Evolutionary conservation across 2,329 filamentous ascomycete species (phyloP).

Genomic region (Lasiodiplodia sp.): DNA sequence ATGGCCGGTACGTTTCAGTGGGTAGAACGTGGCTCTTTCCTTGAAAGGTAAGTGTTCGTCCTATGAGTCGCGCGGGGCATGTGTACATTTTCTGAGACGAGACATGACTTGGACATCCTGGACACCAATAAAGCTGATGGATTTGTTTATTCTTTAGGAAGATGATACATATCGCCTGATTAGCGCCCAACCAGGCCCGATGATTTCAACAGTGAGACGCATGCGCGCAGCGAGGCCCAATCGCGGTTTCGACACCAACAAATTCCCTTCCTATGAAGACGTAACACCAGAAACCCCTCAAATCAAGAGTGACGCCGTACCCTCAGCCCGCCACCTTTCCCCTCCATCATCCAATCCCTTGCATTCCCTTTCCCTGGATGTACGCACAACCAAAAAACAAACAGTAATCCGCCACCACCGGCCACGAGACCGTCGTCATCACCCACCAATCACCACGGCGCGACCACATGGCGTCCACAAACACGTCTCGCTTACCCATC

Average conservation of each 20-base stretch:
- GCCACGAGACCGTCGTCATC: not conserved
- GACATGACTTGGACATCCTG: not conserved
- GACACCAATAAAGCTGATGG: not conserved
- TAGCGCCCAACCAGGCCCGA: not conserved
- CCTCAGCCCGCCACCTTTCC: not conserved
- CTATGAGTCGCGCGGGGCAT: not conserved
- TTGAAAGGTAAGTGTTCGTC: not conserved
- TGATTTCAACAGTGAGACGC: not conserved
- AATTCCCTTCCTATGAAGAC: not conserved
- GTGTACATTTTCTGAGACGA: not conserved
- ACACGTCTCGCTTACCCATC: conserved; percentile 4
- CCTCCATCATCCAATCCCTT: not conserved
- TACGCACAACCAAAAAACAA: not conserved
- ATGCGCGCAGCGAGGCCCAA: not conserved
- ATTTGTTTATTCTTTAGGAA: not conserved
- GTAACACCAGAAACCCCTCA: conserved; percentile 1
- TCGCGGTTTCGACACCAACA: not conserved
- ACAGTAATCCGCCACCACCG: not conserved
- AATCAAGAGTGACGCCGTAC: not conserved
- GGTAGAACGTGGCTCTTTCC: not conserved
- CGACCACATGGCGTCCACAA: conserved; percentile 8
- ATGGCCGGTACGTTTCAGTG: not conserved
- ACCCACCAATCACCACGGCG: not conserved
- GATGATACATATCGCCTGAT: not conserved
- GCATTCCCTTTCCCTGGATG: not conserved